Percentiles rank a stretch among this genome's conserved stretches.
These are phyloP conservation scores for Globisporangium viniferum DNA, from an alignment of 352 stramenopile genomes.

Conservation along the genomic window DNA sequence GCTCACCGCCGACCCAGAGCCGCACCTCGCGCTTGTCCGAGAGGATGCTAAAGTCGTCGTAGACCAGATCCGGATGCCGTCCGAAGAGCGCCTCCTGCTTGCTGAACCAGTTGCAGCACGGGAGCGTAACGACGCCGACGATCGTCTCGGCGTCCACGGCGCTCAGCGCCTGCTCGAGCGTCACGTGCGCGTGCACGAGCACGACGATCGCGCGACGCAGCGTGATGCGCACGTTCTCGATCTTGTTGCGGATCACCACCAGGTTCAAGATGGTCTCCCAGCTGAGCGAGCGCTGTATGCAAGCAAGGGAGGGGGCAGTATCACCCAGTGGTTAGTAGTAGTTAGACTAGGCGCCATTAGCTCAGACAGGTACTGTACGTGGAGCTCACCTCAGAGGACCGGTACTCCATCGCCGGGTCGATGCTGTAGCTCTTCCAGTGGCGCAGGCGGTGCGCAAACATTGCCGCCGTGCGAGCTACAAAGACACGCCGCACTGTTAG, in stretches of 20 bases:
- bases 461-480: conserved; percentile 62
- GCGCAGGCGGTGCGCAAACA: conserved; percentile 73
- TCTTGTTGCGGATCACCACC: conserved; percentile 78
- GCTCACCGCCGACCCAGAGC: conserved; percentile 29
- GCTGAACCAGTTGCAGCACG: conserved; percentile 85
- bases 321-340: not conserved
- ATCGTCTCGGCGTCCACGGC: conserved; percentile 59
- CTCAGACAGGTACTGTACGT: not conserved
- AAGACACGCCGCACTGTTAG: not conserved
- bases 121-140: conserved; percentile 65
- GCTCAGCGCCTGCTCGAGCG: conserved; percentile 62
- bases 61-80: conserved; percentile 61
- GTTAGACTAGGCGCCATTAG: not conserved
- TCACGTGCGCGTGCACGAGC: conserved; percentile 80
- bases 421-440: conserved; percentile 79
- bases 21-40: conserved; percentile 76
- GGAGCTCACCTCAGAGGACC: conserved; percentile 32
- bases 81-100: conserved; percentile 57
- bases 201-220: conserved; percentile 60
- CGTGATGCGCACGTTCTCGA: conserved; percentile 73
- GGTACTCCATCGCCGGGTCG: conserved; percentile 71
- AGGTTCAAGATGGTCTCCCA: conserved; percentile 65
- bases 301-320: not conserved
- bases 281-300: conserved; percentile 30
- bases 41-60: conserved; percentile 82